phyloP scores from a whole-genome alignment of 768 basidiomycete genomes.

The Fomitopsis pulvina region DNA sequence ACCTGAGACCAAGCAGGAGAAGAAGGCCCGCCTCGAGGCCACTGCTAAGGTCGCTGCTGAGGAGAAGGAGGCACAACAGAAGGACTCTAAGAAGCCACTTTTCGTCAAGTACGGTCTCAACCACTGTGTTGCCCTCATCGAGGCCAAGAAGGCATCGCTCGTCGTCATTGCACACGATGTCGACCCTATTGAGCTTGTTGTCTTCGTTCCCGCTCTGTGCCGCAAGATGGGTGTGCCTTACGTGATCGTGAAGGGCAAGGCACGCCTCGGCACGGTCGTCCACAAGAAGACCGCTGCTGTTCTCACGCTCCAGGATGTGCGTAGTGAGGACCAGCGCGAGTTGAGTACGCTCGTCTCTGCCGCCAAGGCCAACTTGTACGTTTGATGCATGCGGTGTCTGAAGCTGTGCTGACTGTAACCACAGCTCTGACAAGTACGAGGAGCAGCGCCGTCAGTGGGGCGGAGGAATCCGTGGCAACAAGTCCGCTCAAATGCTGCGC shows the following conservation, averaged over 20 bases:
- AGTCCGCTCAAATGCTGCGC: constrained; percentile 88
- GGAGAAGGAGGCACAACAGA: constrained; percentile 60
- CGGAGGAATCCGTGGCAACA: constrained; percentile 92
- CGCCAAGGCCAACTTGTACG: constrained; percentile 96
- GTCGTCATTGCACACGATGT: constrained; percentile 97
- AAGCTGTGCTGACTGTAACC: not conserved
- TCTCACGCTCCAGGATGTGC: constrained; percentile 88
- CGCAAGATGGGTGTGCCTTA: constrained; percentile 99
- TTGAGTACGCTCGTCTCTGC: constrained; percentile 89
- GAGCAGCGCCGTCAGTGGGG: constrained; percentile 91
- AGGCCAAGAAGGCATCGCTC: constrained; percentile 95
- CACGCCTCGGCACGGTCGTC: constrained; percentile 94
- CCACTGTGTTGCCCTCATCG: constrained; percentile 91
- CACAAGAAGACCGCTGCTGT: constrained; percentile 98
- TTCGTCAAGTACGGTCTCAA: constrained; percentile 97
- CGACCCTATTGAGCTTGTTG: constrained; percentile 97
- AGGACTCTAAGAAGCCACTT: constrained; percentile 91
- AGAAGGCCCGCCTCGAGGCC: constrained; percentile 86
- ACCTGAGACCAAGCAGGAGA: constrained; percentile 93
- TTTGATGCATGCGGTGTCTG: constrained; percentile 13
- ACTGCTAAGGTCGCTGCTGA: constrained; percentile 74
- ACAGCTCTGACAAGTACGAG: constrained; percentile 87
- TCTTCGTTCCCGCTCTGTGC: constrained; percentile 97
- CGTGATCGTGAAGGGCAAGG: constrained; percentile 97
- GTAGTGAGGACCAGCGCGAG: constrained; percentile 89